phyloP scores from a whole-genome alignment of 1,284 basidiomycete species.

The Coniophora puteana region DNA sequence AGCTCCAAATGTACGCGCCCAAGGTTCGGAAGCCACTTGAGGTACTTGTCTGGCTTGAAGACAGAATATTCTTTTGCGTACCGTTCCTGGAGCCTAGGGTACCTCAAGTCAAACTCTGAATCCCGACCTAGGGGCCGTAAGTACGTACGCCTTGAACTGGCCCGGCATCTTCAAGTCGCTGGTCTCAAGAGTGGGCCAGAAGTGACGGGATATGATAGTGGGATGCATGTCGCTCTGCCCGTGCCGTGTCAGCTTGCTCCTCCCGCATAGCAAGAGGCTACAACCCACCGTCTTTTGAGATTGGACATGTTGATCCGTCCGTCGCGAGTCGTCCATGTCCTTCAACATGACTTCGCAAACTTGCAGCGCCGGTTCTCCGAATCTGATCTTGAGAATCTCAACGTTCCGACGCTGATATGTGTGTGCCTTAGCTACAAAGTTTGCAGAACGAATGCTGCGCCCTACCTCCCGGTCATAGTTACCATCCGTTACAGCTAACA shows the following conservation, averaged over 20 bases:
- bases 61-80: constrained; percentile 75
- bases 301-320: constrained; percentile 83
- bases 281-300: constrained; percentile 58
- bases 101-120: constrained; percentile 1
- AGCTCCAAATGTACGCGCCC: constrained; percentile 79
- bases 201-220: constrained; percentile 87
- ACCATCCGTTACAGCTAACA: constrained; percentile 78
- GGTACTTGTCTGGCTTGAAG: constrained; percentile 88
- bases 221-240: constrained; percentile 69
- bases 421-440: constrained; percentile 4
- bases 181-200: constrained; percentile 85
- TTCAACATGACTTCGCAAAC: constrained; percentile 96
- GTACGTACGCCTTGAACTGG: constrained; percentile 69
- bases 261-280: background rate
- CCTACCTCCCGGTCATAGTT: constrained; percentile 81
- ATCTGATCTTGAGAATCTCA: constrained; percentile 90
- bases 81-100: constrained; percentile 60
- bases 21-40: constrained; percentile 84
- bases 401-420: constrained; percentile 74
- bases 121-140: constrained; percentile 5
- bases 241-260: constrained; percentile 20
- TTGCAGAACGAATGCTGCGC: constrained; percentile 3
- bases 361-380: constrained; percentile 86
- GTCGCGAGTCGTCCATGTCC: constrained; percentile 91
- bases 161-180: constrained; percentile 77